Evolutionary conservation across 768 basidiomycete species (phyloP).

Genomic region (Mycena olivaceomarginata): DNA sequence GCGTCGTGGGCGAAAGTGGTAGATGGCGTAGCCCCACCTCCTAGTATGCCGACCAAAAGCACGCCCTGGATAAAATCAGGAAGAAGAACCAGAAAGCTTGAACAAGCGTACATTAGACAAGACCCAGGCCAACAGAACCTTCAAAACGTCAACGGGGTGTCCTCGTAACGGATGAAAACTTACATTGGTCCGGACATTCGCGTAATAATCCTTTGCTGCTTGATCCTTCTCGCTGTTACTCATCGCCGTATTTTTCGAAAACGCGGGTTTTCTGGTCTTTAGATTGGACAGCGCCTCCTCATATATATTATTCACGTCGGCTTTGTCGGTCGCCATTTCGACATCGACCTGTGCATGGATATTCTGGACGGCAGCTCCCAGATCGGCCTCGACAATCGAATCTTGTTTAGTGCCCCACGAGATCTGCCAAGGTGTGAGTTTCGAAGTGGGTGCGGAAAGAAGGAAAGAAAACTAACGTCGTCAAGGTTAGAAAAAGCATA

Average conservation of each 20-base stretch:
- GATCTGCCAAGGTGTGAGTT: constrained; percentile 66
- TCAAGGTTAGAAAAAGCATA: constrained; percentile 93
- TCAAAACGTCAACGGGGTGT: constrained; percentile 3
- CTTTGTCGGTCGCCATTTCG: constrained; percentile 88
- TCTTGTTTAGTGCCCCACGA: constrained; percentile 99
- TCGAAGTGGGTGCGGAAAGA: constrained; percentile 2
- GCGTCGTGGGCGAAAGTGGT: constrained; percentile 74
- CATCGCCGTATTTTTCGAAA: constrained; percentile 55
- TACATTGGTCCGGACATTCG: constrained; percentile 89
- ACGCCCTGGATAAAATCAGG: constrained; percentile 36
- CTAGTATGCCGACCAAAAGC: constrained; percentile 73
- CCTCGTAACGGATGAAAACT: constrained; percentile 24
- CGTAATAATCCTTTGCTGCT: constrained; percentile 90
- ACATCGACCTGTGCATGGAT: constrained; percentile 90
- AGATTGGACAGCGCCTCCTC: constrained; percentile 89
- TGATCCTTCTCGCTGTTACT: constrained; percentile 81
- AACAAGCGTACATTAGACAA: constrained; percentile 81
- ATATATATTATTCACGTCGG: constrained; percentile 89
- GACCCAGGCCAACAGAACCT: constrained; percentile 88
- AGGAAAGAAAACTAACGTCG: constrained; percentile 67
- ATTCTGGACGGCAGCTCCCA: constrained; percentile 90
- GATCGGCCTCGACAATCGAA: constrained; percentile 80
- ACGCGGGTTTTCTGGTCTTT: constrained; percentile 67
- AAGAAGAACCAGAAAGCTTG: not conserved
- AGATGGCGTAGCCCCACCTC: constrained; percentile 72